Evolutionary conservation across 2,329 filamentous ascomycete genomes (phyloP), one percentile per base, ranked within the genome.

Genomic region (Fusarium acutatum): DNA sequence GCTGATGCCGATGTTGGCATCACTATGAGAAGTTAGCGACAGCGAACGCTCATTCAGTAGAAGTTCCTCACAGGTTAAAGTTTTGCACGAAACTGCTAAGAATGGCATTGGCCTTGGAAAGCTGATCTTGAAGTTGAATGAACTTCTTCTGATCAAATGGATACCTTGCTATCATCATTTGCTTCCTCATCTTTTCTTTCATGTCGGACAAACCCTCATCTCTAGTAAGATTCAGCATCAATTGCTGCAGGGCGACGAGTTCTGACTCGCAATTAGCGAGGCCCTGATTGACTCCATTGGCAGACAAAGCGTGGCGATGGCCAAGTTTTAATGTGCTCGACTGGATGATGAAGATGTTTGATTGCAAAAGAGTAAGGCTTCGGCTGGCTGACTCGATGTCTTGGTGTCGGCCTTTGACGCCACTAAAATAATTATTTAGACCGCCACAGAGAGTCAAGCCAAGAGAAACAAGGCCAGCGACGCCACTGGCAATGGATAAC

Each of bases 401-500:
- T 4, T 24, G 35, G 10, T 52, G 24, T 11, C 53, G 35, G 0
- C 13, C 53, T 32, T 38, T 60, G 1, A 67, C 35, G 2, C 4
- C 10, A 0, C 13, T 49, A 1, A 67, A n/a, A 5, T 43, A 66
- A 5, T 18, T 34, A 3, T 60, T 22, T 0, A 67, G 18, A 2
- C 61, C 64, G 8, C 49, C 6, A 1, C 56, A 69, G 6, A 69
- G 20, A 6, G 56, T 62, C 0, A 67, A 12, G 5, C 63, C 63
- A 3, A 69, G 47, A 1, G 66, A 69, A 12, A 69, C 43, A 8
- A 67, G 34, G 15, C 66, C 63, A 52, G 63, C 56, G n/a, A 69
- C 49, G 1, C 63, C 43, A 1, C 63, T 67, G 4, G 66, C 54
- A 5, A 67, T 32, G 6, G 49, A 56, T 1, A 69, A 20, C 3